phyloP scores from a whole-genome alignment of 1,284 basidiomycete species.

The Trametes sp. region DNA sequence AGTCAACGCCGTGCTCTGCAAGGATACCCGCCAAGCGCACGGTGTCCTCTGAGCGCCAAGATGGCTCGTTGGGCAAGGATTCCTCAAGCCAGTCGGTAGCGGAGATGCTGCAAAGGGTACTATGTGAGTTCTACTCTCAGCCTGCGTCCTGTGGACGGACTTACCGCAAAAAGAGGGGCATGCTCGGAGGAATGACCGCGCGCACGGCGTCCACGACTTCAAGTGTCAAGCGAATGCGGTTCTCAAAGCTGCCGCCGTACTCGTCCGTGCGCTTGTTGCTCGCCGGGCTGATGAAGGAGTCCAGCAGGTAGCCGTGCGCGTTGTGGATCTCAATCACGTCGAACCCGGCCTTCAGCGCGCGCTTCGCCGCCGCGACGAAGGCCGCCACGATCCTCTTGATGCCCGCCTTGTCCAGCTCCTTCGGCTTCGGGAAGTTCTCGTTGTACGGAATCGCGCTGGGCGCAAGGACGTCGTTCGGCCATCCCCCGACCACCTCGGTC shows the following conservation, averaged over 20 bases:
- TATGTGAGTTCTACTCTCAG: too few species aligned
- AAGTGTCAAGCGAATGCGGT: constrained; percentile 56
- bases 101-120: too few species aligned
- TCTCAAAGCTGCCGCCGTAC: constrained; percentile 67
- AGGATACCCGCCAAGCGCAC: constrained; percentile 56
- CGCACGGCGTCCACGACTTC: constrained; percentile 56
- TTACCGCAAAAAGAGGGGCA: constrained; percentile 68
- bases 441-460: constrained; percentile 67
- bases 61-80: constrained; percentile 49
- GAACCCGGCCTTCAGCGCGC: constrained; percentile 59
- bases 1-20: constrained; percentile 62
- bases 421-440: constrained; percentile 58
- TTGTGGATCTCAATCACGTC: constrained; percentile 48
- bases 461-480: constrained; percentile 58
- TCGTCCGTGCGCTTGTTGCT: constrained; percentile 64
- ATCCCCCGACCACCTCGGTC: constrained; percentile 58
- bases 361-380: constrained; percentile 65
- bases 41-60: constrained; percentile 65
- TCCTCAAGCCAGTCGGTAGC: constrained; percentile 67
- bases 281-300: constrained; percentile 59
- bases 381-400: constrained; percentile 66
- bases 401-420: constrained; percentile 59
- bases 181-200: constrained; percentile 59
- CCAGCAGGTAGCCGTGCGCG: constrained; percentile 51
- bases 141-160: background rate